Evolutionary conservation across 306 rosid species (phyloP), one percentile per base, ranked within the genome.

Genomic region (Echinosophora koreensis): DNA sequence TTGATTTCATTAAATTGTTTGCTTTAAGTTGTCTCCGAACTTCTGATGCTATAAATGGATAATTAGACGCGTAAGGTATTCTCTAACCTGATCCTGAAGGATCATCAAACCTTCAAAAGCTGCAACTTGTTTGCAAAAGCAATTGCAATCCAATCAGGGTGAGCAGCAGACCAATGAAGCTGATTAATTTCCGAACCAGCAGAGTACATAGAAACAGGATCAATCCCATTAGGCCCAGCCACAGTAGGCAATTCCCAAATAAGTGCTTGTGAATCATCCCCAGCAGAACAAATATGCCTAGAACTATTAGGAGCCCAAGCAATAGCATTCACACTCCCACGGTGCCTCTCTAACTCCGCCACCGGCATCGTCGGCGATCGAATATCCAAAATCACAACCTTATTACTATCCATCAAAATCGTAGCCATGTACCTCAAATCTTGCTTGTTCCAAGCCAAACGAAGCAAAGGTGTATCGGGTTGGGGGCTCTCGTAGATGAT

Each of bases 371-470:
- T 88, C 1, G 99, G 99, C 0, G 97, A 90, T 1, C 99, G 64
- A 32, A 95, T 95, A 67, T 95, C 99, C 88, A 95, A 77, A 16
- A 95, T 92, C 71, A 95, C 99, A 60, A 95, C 85, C 51, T 87
- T 92, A 76, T 88, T 90, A 38, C 97, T 92, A 22, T 92, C 99
- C 99, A 95, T 95, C 78, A 92, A 30, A 50, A 83, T 90, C 0
- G 97, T 95, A 0, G 97, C 99, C 99, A 95, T 95, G 81, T 89
- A 95, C 81, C 97, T 82, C 64, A 95, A 66, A 54, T 95, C 99
- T 89, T 89, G 97, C 83, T 95, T 95, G 83, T 95, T 95, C 99
- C 99, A 95, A 17, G 97, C 99, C 80, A 92, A 71, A 28, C 99
- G 84, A 12, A 95, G 96, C 86, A 95, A 42, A 51, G 97, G 99